These are phyloP conservation scores for Porphyrellus sp. DNA, from an alignment of 1,284 basidiomycete genomes.

Conservation along the genomic window DNA sequence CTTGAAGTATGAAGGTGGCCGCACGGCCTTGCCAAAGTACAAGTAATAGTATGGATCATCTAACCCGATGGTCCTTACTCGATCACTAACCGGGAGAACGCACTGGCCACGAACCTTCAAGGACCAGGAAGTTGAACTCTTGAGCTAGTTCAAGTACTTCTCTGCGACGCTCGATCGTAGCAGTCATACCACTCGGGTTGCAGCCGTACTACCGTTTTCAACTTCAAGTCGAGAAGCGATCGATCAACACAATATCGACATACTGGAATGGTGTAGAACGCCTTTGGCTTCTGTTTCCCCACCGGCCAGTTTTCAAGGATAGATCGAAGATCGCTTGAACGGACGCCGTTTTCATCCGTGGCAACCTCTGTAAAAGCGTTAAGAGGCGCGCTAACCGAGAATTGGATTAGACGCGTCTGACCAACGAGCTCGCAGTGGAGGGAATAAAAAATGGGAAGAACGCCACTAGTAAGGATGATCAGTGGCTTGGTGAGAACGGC, in stretches of 20 bases:
- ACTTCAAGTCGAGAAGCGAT: constrained; percentile 4
- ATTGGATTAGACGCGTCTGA: constrained; percentile 30
- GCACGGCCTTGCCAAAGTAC: constrained; percentile 64
- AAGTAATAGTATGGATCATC: constrained; percentile 81
- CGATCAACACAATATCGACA: constrained; percentile 24
- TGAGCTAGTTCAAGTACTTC: constrained; percentile 75
- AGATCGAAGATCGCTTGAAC: constrained; percentile 57
- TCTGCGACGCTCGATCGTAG: constrained; percentile 68
- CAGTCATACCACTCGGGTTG: constrained; percentile 83
- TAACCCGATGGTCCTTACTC: constrained; percentile 22
- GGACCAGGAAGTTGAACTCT: constrained; percentile 77
- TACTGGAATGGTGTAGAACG: constrained; percentile 82
- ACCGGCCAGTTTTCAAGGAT: constrained; percentile 77
- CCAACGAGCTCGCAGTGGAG: constrained; percentile 65
- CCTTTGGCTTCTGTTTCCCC: constrained; percentile 71
- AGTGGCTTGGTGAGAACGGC: constrained; percentile 11
- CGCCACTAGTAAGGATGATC: constrained; percentile 44
- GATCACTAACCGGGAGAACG: neutral
- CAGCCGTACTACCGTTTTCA: constrained; percentile 59
- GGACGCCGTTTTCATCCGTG: constrained; percentile 77
- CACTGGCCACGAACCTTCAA: constrained; percentile 62
- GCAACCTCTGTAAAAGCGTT: constrained; percentile 60
- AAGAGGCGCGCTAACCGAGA: neutral
- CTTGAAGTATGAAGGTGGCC: constrained; percentile 74
- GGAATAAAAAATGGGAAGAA: constrained; percentile 59